Base-by-base conservation (phyloP, 352 stramenopile genomes). In the Aphanomyces cochlioides region DNA sequence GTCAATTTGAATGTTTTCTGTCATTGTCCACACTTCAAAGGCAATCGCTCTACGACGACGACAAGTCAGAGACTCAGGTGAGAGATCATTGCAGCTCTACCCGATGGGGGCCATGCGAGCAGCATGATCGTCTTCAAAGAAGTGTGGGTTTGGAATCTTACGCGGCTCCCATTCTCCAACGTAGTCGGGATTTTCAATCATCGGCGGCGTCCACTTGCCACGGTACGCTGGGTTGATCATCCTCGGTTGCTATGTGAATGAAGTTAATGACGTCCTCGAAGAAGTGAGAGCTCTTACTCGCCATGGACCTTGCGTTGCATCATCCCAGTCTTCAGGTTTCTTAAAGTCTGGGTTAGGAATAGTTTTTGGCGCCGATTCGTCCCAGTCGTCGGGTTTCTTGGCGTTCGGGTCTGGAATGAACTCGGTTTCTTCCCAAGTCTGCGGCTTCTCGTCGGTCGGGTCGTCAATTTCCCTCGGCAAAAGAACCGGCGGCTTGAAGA, bases 381-480 rank as follows among this genome's bases (percentile, higher is more conserved):
- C 92, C 94, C 94, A 98, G 69, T 97, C 90, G 7, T 93, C 86
- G 0, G 94, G 94, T 75, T 97, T 98, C 21, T 76, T 79, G 2
- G 87, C 92, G 6, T 79, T 78, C 7, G 90, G 90, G 73, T 98
- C 93, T 36, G 79, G 80, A 39, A 98, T 97, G 71, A 91, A 81
- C 36, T 87, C 75, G 13, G 87, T 84, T 56, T 98, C 90, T 8
- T 96, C 93, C 91, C 94, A 98, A 73, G 98, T 90, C 4, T 79
- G 75, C 8, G 95, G 95, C 79, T 98, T 98, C 10, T 68, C 74
- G 78, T 98, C 95, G 19, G 84, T 78, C 21, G 87, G 83, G 73
- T 98, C 95, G 56, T 97, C 90, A 37, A 98, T 98, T 70, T 95
- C 85, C 76, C 96, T 95, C 47, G 90, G 83, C 3, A 89, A 90